Evolutionary conservation across 768 basidiomycete species (phyloP).

Genomic region (Suillus hirtellus): DNA sequence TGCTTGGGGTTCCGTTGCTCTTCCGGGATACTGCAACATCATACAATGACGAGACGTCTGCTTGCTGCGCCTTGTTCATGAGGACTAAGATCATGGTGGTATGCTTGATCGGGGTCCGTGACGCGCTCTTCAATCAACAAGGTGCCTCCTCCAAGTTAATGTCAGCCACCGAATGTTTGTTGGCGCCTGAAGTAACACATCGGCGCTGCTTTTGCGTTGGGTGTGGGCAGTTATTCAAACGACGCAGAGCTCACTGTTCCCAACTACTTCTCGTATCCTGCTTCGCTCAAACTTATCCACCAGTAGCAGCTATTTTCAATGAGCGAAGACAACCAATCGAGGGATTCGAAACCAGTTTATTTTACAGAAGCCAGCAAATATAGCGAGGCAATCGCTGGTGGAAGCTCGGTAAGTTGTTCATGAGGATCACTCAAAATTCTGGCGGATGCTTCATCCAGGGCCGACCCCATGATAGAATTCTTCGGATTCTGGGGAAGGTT

Average conservation of each 20-base stretch:
- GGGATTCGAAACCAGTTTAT: neutral
- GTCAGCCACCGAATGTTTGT: neutral
- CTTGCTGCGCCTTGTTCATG: neutral
- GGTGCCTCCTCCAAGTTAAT: too few relatives aligned
- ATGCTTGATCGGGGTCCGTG: neutral
- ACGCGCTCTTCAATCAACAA: neutral
- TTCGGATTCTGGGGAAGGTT: neutral
- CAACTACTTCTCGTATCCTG: neutral
- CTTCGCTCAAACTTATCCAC: neutral
- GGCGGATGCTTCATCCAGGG: neutral
- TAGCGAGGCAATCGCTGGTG: neutral
- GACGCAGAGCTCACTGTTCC: neutral
- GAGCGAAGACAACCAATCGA: neutral
- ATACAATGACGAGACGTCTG: neutral
- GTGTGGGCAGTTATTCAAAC: neutral
- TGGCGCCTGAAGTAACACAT: neutral
- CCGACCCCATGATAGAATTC: neutral
- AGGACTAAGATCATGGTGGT: neutral
- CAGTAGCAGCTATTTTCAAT: neutral
- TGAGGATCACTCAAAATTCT: constrained; percentile 2
- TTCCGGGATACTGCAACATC: neutral
- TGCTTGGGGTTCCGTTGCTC: neutral
- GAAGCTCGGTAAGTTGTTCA: neutral
- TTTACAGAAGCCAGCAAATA: neutral
- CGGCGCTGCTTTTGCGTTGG: neutral